These are phyloP conservation scores for Aurifilum marmelostoma DNA, from an alignment of 2,329 filamentous ascomycete species.

Conservation along the genomic window DNA sequence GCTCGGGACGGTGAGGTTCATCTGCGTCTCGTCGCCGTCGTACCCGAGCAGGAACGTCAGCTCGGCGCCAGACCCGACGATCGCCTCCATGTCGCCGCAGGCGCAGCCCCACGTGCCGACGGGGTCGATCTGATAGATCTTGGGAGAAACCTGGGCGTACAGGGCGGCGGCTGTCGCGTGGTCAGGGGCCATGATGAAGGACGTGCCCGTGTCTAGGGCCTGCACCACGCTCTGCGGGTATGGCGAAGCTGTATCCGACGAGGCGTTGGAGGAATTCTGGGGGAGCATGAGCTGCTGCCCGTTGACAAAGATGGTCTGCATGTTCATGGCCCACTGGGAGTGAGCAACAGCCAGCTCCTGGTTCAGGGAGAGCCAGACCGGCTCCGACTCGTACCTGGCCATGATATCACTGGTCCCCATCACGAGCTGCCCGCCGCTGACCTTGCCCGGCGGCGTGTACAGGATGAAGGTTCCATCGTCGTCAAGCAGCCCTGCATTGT, in stretches of 20 bases:
- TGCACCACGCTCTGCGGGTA: conserved; percentile 26
- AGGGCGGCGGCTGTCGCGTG: conserved; percentile 34
- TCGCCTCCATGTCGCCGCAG: conserved; percentile 35
- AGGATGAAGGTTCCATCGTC: conserved; percentile 36
- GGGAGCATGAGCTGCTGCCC: conserved; percentile 26
- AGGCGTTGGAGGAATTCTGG: conserved; percentile 24
- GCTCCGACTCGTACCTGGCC: conserved; percentile 34
- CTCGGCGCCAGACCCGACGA: conserved; percentile 30
- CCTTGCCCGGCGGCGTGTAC: conserved; percentile 33
- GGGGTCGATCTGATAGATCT: conserved; percentile 37
- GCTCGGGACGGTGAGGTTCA: conserved; percentile 36
- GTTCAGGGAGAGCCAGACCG: conserved; percentile 33
- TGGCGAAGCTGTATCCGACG: not conserved
- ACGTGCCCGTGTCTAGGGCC: conserved; percentile 38
- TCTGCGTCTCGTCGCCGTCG: conserved; percentile 22
- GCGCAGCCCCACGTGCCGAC: conserved; percentile 39
- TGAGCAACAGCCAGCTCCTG: conserved; percentile 19
- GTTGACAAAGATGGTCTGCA: conserved; percentile 34
- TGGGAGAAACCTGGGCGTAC: conserved; percentile 36
- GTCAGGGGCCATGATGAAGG: conserved; percentile 37
- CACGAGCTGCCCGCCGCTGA: conserved; percentile 35
- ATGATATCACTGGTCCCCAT: conserved; percentile 37
- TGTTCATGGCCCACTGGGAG: conserved; percentile 33
- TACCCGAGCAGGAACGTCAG: conserved; percentile 37
- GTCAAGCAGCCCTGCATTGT: conserved; percentile 32